Conservation (phyloP, 2,329 filamentous ascomycete genomes). For the Fusarium nygamai region DNA sequence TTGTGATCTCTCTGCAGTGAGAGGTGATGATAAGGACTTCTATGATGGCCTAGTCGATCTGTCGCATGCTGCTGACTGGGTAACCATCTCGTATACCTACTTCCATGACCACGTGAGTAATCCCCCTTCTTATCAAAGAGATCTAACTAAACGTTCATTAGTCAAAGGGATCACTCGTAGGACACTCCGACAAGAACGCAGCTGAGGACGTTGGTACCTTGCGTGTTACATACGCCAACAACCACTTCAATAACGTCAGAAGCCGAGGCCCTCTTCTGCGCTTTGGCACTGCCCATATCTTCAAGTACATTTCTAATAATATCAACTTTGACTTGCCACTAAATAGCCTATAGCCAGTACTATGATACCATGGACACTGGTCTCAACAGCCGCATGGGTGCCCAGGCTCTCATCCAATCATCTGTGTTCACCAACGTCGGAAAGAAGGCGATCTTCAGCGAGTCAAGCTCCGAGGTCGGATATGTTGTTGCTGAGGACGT, state of each 20-base stretch:
- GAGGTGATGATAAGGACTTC: conserved; percentile 53
- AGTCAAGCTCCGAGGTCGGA: conserved; percentile 25
- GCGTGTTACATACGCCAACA: conserved; percentile 68
- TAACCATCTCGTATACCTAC: conserved; percentile 55
- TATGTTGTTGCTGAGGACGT: conserved; percentile 34
- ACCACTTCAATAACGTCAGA: conserved; percentile 69
- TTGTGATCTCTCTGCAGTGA: conserved; percentile 52
- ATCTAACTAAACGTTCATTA: neutral
- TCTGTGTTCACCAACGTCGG: conserved; percentile 39
- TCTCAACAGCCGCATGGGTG: conserved; percentile 38
- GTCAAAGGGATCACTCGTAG: conserved; percentile 67
- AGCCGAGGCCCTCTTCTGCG: conserved; percentile 67
- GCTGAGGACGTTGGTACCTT: conserved; percentile 67
- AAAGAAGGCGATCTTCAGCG: conserved; percentile 40
- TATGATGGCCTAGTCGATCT: conserved; percentile 58
- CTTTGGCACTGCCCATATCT: conserved; percentile 68
- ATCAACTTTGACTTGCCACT: neutral
- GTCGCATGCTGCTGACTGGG: conserved; percentile 54
- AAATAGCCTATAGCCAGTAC: conserved; percentile 20
- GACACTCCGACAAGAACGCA: conserved; percentile 68
- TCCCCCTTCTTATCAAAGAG: too few species aligned
- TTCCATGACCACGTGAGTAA: conserved; percentile 53
- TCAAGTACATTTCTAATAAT: conserved; percentile 26
- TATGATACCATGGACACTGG: conserved; percentile 42
- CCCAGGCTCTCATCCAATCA: conserved; percentile 37